These are phyloP conservation scores for Phytophthora multivora DNA, from an alignment of 352 stramenopile species.

Conservation along the genomic window DNA sequence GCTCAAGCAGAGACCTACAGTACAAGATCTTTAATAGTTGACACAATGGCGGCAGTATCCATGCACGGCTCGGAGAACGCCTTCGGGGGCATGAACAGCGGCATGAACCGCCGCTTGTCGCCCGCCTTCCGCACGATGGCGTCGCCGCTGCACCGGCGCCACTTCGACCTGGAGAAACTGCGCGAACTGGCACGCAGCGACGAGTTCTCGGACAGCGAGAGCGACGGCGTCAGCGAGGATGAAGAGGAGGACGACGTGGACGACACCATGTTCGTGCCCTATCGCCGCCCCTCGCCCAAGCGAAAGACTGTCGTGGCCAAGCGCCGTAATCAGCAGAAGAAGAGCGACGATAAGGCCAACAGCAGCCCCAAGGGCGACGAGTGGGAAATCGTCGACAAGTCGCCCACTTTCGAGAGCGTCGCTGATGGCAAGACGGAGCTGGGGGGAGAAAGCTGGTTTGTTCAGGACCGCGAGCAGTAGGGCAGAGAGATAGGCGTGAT, in stretches of 20 bases:
- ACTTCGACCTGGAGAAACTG: conserved; percentile 66
- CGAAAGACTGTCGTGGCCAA: conserved; percentile 25
- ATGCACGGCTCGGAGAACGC: conserved; percentile 54
- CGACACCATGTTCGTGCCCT: conserved; percentile 64
- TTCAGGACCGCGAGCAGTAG: conserved; percentile 42
- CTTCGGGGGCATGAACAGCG: conserved; percentile 51
- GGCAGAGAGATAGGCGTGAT: background rate
- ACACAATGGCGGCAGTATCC: conserved; percentile 61
- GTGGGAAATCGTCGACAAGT: conserved; percentile 83
- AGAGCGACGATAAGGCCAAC: conserved; percentile 31
- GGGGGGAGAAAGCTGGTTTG: conserved; percentile 64
- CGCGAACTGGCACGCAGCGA: conserved; percentile 73
- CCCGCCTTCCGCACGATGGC: conserved; percentile 59
- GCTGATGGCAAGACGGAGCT: conserved; percentile 45
- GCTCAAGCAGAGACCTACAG: conserved; percentile 12
- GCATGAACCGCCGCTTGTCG: conserved; percentile 46
- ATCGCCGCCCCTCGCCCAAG: conserved; percentile 41
- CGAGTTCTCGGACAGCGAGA: conserved; percentile 86
- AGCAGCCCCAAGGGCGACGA: conserved; percentile 71
- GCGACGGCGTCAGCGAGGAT: conserved; percentile 69
- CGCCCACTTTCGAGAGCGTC: conserved; percentile 69
- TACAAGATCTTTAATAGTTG: background rate
- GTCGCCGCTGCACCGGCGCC: conserved; percentile 50
- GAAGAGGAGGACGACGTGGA: conserved; percentile 51
- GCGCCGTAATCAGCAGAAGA: conserved; percentile 27